A percentile compares a stretch with the other conserved stretches of the same genome.
Conservation (phyloP, 2,329 filamentous ascomycete genomes). For the Orbilia blumenaviensis region DNA sequence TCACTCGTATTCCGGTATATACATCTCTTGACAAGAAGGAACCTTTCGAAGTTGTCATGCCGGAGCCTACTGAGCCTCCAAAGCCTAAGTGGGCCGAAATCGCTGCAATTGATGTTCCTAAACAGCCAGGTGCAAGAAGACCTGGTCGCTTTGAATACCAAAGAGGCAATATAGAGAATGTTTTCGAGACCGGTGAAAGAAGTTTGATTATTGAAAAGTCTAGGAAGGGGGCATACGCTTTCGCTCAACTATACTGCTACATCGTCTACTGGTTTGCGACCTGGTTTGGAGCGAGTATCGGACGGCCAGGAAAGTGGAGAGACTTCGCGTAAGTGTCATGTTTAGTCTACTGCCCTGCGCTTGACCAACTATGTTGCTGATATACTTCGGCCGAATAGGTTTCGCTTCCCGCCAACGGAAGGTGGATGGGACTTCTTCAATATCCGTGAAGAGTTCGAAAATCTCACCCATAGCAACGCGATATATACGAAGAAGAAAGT, state of each 20-base stretch:
- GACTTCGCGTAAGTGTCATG: constrained; percentile 20
- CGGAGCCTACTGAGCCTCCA: background rate
- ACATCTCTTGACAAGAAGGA: constrained; percentile 8
- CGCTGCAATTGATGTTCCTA: background rate
- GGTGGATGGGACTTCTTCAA: constrained; percentile 25
- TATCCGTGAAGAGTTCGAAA: constrained; percentile 1
- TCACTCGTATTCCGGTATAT: background rate
- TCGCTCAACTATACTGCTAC: background rate
- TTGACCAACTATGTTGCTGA: background rate
- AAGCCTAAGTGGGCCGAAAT: background rate
- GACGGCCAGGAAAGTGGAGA: constrained; percentile 5
- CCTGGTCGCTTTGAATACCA: background rate
- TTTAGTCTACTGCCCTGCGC: background rate
- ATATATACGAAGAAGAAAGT: constrained; percentile 30
- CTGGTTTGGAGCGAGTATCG: background rate
- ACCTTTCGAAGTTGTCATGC: background rate
- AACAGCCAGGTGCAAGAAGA: background rate
- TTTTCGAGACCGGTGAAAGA: background rate
- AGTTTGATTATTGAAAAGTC: background rate
- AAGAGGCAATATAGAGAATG: background rate
- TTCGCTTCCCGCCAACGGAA: constrained; percentile 18
- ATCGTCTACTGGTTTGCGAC: background rate
- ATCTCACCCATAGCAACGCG: background rate
- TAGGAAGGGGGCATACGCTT: background rate
- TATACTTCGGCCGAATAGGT: background rate